phyloP scores from a whole-genome alignment of 441 rosid genomes.

The Cnidoscolus chayamansa region DNA sequence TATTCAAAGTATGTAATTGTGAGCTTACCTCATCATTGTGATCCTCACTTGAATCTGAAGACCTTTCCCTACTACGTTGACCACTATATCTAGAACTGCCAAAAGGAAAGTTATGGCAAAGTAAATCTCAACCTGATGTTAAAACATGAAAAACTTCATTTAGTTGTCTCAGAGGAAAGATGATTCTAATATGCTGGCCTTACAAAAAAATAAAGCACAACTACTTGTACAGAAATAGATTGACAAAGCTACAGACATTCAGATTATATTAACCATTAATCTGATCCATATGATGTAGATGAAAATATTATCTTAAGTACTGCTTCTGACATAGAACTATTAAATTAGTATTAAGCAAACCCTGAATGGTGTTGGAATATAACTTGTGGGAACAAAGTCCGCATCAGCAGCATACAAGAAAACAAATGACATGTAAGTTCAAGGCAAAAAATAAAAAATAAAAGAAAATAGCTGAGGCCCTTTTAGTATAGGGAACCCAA shows the following conservation, averaged over 20 bases:
- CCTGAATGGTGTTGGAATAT: too few relatives aligned
- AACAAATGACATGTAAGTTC: too few relatives aligned
- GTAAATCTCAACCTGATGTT: conserved; percentile 14
- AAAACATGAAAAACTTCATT: conserved; percentile 1
- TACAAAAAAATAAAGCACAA: background rate
- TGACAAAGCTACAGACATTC: background rate
- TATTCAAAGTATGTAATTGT: conserved; percentile 2
- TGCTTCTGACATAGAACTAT: background rate
- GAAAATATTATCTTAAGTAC: background rate
- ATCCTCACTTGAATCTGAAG: conserved; percentile 51
- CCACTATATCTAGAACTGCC: conserved; percentile 44
- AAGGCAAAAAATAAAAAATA: too few relatives aligned
- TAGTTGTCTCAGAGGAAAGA: background rate
- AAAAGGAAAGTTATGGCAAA: conserved; percentile 18
- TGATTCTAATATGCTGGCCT: background rate
- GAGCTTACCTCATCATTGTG: conserved; percentile 45
- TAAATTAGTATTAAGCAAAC: background rate
- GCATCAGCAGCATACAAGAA: too few relatives aligned
- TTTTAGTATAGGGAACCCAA: too few relatives aligned
- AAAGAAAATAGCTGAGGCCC: too few relatives aligned
- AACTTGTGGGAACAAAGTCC: too few relatives aligned
- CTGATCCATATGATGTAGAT: background rate
- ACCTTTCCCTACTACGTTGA: conserved; percentile 40
- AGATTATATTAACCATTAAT: background rate
- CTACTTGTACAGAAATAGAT: background rate